A percentile compares a stretch with the other conserved stretches of the same genome.
phyloP scores from a whole-genome alignment of 352 stramenopile genomes.

The Phytophthora rubi region DNA sequence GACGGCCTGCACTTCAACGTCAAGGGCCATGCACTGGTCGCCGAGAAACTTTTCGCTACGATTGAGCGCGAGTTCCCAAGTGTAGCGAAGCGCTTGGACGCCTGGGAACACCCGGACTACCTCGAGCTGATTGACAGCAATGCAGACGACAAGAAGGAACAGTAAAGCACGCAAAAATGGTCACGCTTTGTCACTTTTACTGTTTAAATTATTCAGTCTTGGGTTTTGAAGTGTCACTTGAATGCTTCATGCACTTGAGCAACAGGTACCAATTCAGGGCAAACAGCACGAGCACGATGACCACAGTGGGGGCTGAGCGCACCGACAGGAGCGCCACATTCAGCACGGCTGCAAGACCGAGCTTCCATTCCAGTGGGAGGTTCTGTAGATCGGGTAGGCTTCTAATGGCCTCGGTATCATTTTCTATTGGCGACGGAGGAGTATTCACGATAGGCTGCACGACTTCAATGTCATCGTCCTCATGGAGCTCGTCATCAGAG shows the following conservation, averaged over 20 bases:
- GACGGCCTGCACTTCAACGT: constrained; percentile 48
- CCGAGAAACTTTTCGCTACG: constrained; percentile 22
- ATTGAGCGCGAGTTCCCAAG: constrained; percentile 37
- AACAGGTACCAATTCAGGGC: constrained; percentile 40
- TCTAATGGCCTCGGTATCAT: constrained; percentile 4
- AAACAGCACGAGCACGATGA: constrained; percentile 42
- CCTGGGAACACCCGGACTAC: constrained; percentile 43
- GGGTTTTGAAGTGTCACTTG: constrained; percentile 23
- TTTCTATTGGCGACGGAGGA: neutral
- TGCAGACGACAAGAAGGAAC: neutral
- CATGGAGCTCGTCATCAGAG: constrained; percentile 36
- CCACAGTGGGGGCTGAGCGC: constrained; percentile 25
- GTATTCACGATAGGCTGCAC: constrained; percentile 11
- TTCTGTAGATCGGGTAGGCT: constrained; percentile 34
- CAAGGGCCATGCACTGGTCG: constrained; percentile 37
- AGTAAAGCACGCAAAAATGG: constrained; percentile 14
- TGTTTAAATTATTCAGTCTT: constrained; percentile 38
- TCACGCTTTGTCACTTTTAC: constrained; percentile 3
- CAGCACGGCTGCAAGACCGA: constrained; percentile 33
- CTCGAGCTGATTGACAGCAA: constrained; percentile 23
- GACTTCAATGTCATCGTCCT: constrained; percentile 34
- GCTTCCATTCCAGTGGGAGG: constrained; percentile 45
- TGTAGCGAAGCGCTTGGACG: constrained; percentile 25
- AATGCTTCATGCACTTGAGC: constrained; percentile 33
- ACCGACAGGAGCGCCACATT: constrained; percentile 44